Percentiles rank a stretch among this genome's conserved stretches.
phyloP scores from a whole-genome alignment of 192 early-diverging fungal genomes.

The Chytriomyces sp. region DNA sequence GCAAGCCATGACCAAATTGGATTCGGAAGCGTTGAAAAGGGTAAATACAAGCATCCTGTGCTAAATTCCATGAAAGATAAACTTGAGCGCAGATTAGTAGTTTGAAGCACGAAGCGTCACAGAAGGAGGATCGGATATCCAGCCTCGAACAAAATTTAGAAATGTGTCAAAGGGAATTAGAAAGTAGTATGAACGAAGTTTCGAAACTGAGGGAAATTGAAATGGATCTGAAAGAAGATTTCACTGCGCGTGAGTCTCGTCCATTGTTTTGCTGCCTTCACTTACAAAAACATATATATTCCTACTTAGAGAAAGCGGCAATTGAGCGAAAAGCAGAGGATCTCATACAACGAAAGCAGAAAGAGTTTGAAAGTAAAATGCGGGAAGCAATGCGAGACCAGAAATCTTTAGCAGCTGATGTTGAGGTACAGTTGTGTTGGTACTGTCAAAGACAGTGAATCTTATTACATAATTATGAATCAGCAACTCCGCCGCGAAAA shows the following conservation, averaged over 20 bases:
- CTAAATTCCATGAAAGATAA: no score
- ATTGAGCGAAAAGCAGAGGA: neutral
- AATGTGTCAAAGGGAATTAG: neutral
- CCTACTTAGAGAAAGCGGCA: neutral
- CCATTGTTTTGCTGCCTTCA: neutral
- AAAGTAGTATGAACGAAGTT: neutral
- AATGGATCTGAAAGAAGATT: neutral
- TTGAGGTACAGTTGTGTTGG: no score
- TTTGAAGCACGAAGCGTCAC: neutral
- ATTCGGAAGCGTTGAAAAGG: slow-evolving; percentile 1
- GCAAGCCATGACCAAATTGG: slow-evolving; percentile 9
- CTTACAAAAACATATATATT: no score
- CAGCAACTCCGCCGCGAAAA: no score
- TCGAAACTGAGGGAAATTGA: slow-evolving; percentile 7
- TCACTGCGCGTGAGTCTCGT: slow-evolving; percentile 8
- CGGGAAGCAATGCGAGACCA: neutral
- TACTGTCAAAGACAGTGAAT: no score
- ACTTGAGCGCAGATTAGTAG: neutral
- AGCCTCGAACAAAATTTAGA: neutral
- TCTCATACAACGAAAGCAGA: neutral
- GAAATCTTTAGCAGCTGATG: neutral
- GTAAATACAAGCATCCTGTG: neutral
- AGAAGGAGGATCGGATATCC: neutral
- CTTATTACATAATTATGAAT: no score
- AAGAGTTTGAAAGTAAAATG: slow-evolving; percentile 13